phyloP scores from a whole-genome alignment of 345 rosid species.

The Erucastrum elatum region DNA sequence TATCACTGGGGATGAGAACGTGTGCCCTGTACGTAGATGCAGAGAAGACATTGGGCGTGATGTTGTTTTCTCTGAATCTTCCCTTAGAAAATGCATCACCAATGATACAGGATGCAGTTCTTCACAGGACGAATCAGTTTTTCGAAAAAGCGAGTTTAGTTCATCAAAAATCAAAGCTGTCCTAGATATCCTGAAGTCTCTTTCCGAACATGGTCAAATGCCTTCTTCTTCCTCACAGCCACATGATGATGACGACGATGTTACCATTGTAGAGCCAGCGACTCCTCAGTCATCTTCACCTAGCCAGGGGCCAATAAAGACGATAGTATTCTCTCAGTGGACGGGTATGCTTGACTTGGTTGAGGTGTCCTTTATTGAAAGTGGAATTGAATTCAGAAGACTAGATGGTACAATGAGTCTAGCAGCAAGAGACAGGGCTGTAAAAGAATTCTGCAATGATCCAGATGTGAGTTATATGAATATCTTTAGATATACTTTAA shows the following conservation, averaged over 20 bases:
- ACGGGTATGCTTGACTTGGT: conserved; percentile 89
- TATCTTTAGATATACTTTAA: conserved; percentile 14
- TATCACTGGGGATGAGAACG: conserved; percentile 78
- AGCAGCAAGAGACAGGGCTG: conserved; percentile 77
- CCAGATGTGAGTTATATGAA: conserved; percentile 57
- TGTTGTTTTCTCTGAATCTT: conserved; percentile 70
- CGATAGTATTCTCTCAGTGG: conserved; percentile 95
- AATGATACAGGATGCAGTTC: conserved; percentile 47
- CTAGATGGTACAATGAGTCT: conserved; percentile 92
- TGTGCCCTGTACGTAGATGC: conserved; percentile 70
- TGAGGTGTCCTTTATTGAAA: conserved; percentile 52
- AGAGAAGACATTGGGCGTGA: conserved; percentile 75
- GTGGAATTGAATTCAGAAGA: conserved; percentile 66
- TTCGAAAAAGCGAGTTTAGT: conserved; percentile 47
- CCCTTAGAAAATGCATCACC: conserved; percentile 58
- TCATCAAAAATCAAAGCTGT: conserved; percentile 85
- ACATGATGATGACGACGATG: conserved; percentile 36
- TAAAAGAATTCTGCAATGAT: conserved; percentile 75
- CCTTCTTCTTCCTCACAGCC: conserved; percentile 40
- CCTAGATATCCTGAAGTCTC: conserved; percentile 65
- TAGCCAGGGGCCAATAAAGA: conserved; percentile 60
- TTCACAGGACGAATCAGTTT: conserved; percentile 45
- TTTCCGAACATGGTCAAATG: conserved; percentile 43
- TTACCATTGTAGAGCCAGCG: conserved; percentile 44
- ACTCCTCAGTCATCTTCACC: conserved; percentile 43